Evolutionary conservation across 2,329 filamentous ascomycete genomes (phyloP), one percentile per base, ranked within the genome.

Genomic region (Elsinoe necatrix): DNA sequence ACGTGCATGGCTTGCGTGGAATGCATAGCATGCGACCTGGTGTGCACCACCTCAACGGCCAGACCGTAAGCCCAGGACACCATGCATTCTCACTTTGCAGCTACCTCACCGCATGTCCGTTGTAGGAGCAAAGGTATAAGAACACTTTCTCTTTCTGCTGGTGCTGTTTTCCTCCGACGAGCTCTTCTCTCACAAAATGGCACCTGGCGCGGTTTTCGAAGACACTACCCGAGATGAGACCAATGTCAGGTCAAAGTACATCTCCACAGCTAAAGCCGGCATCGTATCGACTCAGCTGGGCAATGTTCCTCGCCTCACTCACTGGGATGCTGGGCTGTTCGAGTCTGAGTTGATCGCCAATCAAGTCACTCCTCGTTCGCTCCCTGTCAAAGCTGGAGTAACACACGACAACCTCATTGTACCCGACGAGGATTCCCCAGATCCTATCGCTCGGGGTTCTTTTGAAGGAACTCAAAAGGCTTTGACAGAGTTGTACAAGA

Each of bases 401-500:
- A 52, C 58, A 25, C 55, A 55, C 16, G 54, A 60, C n/a, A 62
- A 62, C 31, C 60, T 62, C 7, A 48, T 43, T 7, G 58, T 58
- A 18, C 55, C 58, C 5, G 57, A 59, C 21, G 57, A 60, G 20
- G 50, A 58, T 35, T 43, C 50, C 4, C 59, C 61, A 14, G 47
- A 56, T 7, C 43, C 55, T 20, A 50, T 63, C 11, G 31, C 56
- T 16, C 57, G 60, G 27, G 62, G 62, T 6, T 62, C 62, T 23
- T 61, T 58, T 35, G 55, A 56, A 29, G 61, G 61, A 16, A 62
- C 61, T 9, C 62, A 62, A 41, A 58, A 61, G 4, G 62, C 62
- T 25, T 56, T 62, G 57, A 63, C 62, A 9, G 61, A 63, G 41
- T 55, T 63, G 11, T 63, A 60, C 29, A 56, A 59, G 31, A 51